A percentile compares a stretch with the other conserved stretches of the same genome.
Conservation (phyloP, 495 filamentous ascomycete genomes). For the Cryomyces minteri region DNA sequence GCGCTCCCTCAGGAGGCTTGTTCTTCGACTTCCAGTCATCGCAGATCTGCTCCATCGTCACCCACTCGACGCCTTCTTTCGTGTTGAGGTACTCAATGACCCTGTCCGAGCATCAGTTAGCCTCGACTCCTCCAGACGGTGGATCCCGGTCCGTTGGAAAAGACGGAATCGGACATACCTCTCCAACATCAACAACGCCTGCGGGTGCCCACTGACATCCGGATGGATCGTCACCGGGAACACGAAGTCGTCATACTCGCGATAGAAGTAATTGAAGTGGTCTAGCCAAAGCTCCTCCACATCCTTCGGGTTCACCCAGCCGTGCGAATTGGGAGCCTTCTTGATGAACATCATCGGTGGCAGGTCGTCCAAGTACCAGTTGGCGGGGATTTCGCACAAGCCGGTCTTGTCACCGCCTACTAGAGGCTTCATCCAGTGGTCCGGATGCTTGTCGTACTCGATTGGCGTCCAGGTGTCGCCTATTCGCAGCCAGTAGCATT, state of each 20-base stretch:
- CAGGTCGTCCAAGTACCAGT: conserved; percentile 23
- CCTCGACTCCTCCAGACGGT: too few species aligned
- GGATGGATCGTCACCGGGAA: conserved; percentile 45
- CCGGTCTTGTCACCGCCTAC: conserved; percentile 24
- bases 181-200: conserved; percentile 39
- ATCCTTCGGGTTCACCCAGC: conserved; percentile 35
- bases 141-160: not conserved
- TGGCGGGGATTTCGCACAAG: conserved; percentile 36
- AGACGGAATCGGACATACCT: conserved; percentile 12
- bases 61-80: conserved; percentile 35
- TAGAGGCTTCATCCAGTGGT: conserved; percentile 38
- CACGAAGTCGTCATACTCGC: conserved; percentile 41
- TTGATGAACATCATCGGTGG: conserved; percentile 42
- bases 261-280: conserved; percentile 41
- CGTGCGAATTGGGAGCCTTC: conserved; percentile 31
- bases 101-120: conserved; percentile 3
- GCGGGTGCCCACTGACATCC: conserved; percentile 37
- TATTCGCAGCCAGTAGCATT: conserved; percentile 34
- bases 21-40: conserved; percentile 47
- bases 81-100: conserved; percentile 31
- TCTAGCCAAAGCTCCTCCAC: conserved; percentile 39
- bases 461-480: conserved; percentile 30
- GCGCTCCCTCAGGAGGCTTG: conserved; percentile 40
- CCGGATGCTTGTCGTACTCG: conserved; percentile 30
- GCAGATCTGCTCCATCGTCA: conserved; percentile 35